phyloP scores from a whole-genome alignment of 2,329 filamentous ascomycete genomes.

The Macrophomina tecta region DNA sequence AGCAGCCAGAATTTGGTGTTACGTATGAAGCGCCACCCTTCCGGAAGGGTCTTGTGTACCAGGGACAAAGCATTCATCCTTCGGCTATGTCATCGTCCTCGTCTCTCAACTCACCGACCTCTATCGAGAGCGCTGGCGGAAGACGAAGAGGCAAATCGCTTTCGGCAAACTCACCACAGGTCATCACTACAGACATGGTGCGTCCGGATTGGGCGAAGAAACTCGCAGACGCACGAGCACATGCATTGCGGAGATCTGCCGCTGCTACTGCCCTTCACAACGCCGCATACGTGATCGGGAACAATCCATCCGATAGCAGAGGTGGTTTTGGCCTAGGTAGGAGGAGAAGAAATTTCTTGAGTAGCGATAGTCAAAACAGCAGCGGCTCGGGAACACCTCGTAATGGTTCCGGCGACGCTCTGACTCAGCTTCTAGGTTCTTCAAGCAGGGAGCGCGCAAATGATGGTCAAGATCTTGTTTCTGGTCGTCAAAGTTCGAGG shows the following conservation, averaged over 20 bases:
- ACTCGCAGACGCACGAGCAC: slow-evolving; percentile 80
- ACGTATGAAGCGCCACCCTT: slow-evolving; percentile 91
- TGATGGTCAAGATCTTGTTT: slow-evolving; percentile 46
- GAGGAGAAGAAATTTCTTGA: slow-evolving; percentile 58
- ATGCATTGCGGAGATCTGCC: slow-evolving; percentile 84
- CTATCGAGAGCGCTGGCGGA: slow-evolving; percentile 34
- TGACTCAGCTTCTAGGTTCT: slow-evolving; percentile 33
- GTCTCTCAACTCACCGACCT: slow-evolving; percentile 64
- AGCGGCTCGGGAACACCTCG: slow-evolving; percentile 54
- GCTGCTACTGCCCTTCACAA: slow-evolving; percentile 94
- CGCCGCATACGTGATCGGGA: slow-evolving; percentile 86
- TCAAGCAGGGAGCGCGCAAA: slow-evolving; percentile 37
- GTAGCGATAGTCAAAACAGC: slow-evolving; percentile 51
- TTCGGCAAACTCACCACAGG: slow-evolving; percentile 81
- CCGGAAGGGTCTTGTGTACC: slow-evolving; percentile 78
- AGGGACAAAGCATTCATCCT: slow-evolving; percentile 55
- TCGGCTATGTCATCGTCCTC: slow-evolving; percentile 88
- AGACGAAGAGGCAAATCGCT: slow-evolving; percentile 71
- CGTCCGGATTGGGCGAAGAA: slow-evolving; percentile 95
- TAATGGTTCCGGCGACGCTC: slow-evolving; percentile 39
- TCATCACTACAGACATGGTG: slow-evolving; percentile 90
- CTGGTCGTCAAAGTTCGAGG: slow-evolving; percentile 58
- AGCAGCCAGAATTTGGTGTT: slow-evolving; percentile 94
- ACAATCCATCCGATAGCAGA: slow-evolving; percentile 52
- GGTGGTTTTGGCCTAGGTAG: slow-evolving; percentile 55